phyloP scores from a whole-genome alignment of 768 basidiomycete genomes.

The Clathrus columnatus region DNA sequence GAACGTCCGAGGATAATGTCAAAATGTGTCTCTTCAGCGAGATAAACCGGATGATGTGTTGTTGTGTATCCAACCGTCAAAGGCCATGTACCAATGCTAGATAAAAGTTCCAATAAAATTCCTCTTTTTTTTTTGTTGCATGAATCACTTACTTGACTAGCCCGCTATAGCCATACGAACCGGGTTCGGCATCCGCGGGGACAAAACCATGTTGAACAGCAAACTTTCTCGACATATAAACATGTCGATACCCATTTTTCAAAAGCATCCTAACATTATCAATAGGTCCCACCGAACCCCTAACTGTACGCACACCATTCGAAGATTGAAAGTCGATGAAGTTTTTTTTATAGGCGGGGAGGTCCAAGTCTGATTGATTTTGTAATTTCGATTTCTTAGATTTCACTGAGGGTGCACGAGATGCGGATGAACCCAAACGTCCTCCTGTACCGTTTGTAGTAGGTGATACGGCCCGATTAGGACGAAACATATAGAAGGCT shows the following conservation, averaged over 20 bases:
- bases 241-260: conserved; percentile 84
- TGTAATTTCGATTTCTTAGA: conserved; percentile 10
- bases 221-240: conserved; percentile 93
- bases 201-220: conserved; percentile 84
- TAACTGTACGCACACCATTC: conserved; percentile 89
- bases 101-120: background rate
- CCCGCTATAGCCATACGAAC: conserved; percentile 90
- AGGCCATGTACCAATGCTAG: conserved; percentile 71
- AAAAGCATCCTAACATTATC: conserved; percentile 88
- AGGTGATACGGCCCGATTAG: conserved; percentile 22
- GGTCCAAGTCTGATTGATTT: conserved; percentile 32
- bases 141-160: conserved; percentile 45
- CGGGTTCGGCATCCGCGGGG: conserved; percentile 77
- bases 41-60: conserved; percentile 54
- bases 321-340: conserved; percentile 83
- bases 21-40: conserved; percentile 93
- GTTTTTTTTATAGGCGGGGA: conserved; percentile 60
- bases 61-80: conserved; percentile 51
- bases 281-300: conserved; percentile 87
- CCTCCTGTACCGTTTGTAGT: background rate
- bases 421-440: conserved; percentile 23
- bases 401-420: conserved; percentile 21
- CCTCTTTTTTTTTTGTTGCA: background rate
- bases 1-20: conserved; percentile 78
- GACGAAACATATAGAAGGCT: conserved; percentile 60